Evolutionary conservation across 2,329 filamentous ascomycete species (phyloP), one percentile per base, ranked within the genome.

Genomic region (Cladobotryum protrusum): DNA sequence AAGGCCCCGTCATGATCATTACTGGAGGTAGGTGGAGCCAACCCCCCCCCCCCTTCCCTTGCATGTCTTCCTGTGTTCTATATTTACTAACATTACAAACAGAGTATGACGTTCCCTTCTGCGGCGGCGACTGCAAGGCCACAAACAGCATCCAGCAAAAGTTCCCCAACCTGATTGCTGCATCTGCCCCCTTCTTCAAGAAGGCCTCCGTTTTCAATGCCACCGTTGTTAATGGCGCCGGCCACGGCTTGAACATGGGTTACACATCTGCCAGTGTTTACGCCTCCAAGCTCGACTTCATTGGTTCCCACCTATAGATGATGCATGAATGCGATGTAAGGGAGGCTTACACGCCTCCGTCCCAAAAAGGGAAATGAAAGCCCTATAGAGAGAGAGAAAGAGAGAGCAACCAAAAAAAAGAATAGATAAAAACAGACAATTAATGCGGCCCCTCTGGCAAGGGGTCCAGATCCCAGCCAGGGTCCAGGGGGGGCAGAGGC

Each of bases 51-150:
- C 43, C 15, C 14, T 24, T 33, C 2, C 18, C 18, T 9, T 24
- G 8, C 24, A 35, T 42, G 32, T 5, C 17, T 33, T 8, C 11
- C 24, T 29, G 7, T 29, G 7, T 29, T 29, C 24, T 29, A 9
- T 29, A 29, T 29, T 29, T 29, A 11, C n/a, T n/a, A 11, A 9
- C 2, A 14, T 35, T 39, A 43, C 43, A 42, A 13, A 35, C 13
- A 74, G 72, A 72, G 17, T 62, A 63, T 12, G 76, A 82, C 44
- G 51, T 76, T 11, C 74, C 77, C 5, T 85, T 81, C 63, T 86
- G 83, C 52, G 82, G 81, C 3, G 78, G 80, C 20, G 75, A 85
- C 62, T 85, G 81, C 65, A 59, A 68, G 3, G 67, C 64, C 17
- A 77, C 73, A 0, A 68, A 65, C 13, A 56, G 63, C 37, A 62